These are phyloP conservation scores for Luffa acutangula DNA, from an alignment of 306 rosid genomes.

Conservation along the genomic window DNA sequence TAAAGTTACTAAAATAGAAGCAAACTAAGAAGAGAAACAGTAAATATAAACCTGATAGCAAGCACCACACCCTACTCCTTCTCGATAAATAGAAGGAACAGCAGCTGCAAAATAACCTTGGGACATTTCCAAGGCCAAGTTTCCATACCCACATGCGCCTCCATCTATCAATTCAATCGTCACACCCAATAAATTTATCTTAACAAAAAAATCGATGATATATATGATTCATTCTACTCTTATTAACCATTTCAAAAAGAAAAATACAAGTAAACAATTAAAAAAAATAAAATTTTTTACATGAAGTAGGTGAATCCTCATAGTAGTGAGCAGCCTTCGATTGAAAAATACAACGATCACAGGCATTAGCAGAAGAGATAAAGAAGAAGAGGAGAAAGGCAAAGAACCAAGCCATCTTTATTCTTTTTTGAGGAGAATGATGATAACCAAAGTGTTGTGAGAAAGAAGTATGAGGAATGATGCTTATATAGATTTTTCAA, in stretches of 20 bases:
- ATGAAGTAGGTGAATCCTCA: background rate
- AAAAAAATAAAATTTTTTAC: background rate
- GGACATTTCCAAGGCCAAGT: slow-evolving; percentile 39
- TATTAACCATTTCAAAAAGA: no score
- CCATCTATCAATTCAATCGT: slow-evolving; percentile 25
- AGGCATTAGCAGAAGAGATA: background rate
- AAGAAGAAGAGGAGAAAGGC: background rate
- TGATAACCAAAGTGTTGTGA: background rate
- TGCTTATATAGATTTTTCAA: background rate
- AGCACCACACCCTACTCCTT: slow-evolving; percentile 85
- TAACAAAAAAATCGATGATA: no score
- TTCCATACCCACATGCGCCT: slow-evolving; percentile 88
- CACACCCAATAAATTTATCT: background rate
- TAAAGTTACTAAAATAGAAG: background rate
- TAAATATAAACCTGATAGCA: slow-evolving; percentile 54
- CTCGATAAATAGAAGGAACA: slow-evolving; percentile 43
- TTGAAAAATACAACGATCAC: slow-evolving; percentile 1
- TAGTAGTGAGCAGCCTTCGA: background rate
- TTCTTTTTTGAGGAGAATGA: background rate
- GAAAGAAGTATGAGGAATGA: background rate
- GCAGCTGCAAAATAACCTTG: slow-evolving; percentile 58
- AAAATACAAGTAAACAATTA: background rate
- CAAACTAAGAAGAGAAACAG: background rate
- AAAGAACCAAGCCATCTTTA: background rate
- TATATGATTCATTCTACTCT: no score